Conservation (phyloP, 1,284 basidiomycete species). For the Vanrija sp. region DNA sequence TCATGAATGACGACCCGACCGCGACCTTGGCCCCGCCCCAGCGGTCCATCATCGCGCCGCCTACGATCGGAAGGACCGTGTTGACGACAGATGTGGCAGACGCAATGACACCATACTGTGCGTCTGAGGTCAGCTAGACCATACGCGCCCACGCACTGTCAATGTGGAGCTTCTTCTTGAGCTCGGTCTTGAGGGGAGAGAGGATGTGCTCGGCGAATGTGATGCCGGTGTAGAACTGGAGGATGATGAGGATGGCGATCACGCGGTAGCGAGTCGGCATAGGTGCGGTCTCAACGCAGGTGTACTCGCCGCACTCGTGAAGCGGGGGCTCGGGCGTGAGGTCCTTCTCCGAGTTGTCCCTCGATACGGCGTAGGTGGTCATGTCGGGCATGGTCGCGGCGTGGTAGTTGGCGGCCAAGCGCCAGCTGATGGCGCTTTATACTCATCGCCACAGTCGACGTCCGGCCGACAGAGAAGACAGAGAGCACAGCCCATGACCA, state of each 20-base stretch:
- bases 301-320: no score
- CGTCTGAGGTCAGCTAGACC: conserved; percentile 24
- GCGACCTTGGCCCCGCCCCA: conserved; percentile 28
- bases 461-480: no score
- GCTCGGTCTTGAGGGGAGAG: conserved; percentile 44
- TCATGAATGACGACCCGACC: no score
- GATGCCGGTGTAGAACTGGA: conserved; percentile 35
- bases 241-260: conserved; percentile 31
- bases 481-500: no score
- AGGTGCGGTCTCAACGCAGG: no score
- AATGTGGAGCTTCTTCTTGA: conserved; percentile 38
- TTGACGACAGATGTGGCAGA: conserved; percentile 47
- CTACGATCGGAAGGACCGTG: conserved; percentile 49
- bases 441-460: no score
- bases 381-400: no score
- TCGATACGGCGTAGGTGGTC: no score
- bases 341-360: no score
- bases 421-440: no score
- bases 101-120: conserved; percentile 47
- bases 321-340: no score
- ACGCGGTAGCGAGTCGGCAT: not conserved
- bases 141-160: conserved; percentile 25
- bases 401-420: no score
- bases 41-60: conserved; percentile 49
- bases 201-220: conserved; percentile 27